A percentile compares a stretch with the other conserved stretches of the same genome.
Evolutionary conservation across 495 filamentous ascomycete species (phyloP).

Genomic region (Neurospora sp.): DNA sequence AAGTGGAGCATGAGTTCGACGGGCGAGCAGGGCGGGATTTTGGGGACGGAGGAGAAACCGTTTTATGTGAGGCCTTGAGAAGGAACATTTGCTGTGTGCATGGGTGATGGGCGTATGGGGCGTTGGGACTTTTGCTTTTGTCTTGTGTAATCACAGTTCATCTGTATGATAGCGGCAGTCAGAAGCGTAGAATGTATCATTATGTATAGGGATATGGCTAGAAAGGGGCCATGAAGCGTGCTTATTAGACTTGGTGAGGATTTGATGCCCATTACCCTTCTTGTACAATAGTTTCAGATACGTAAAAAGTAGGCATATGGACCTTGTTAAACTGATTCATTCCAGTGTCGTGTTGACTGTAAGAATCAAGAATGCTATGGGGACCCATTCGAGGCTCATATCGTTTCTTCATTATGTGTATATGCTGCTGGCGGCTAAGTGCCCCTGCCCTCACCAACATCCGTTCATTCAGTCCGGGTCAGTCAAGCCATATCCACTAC

Average conservation of each 20-base stretch:
- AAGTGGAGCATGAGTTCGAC: constrained; percentile 71
- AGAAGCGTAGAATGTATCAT: not conserved
- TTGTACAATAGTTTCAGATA: constrained; percentile 20
- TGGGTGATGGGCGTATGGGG: not conserved
- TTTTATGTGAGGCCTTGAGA: constrained; percentile 14
- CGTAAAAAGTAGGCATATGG: not conserved
- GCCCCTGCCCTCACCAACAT: not conserved
- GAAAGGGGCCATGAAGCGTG: not conserved
- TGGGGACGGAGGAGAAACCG: constrained; percentile 30
- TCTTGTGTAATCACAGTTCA: not conserved
- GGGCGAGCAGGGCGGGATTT: constrained; percentile 42
- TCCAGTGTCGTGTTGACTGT: not conserved
- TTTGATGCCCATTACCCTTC: constrained; percentile 2
- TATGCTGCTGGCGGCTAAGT: not conserved
- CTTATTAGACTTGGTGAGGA: constrained; percentile 1
- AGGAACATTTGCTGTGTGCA: not conserved
- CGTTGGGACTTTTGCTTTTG: not conserved
- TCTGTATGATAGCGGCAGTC: not conserved
- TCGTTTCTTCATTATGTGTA: not conserved
- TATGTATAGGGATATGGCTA: not conserved
- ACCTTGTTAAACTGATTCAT: not conserved
- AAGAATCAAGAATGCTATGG: not conserved
- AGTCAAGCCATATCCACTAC: not conserved
- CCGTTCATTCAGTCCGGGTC: not conserved
- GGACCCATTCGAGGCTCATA: not conserved